Percentiles rank a stretch among this genome's conserved stretches.
Conservation (phyloP, 1,284 basidiomycete genomes). For the Golubevia sp. region DNA sequence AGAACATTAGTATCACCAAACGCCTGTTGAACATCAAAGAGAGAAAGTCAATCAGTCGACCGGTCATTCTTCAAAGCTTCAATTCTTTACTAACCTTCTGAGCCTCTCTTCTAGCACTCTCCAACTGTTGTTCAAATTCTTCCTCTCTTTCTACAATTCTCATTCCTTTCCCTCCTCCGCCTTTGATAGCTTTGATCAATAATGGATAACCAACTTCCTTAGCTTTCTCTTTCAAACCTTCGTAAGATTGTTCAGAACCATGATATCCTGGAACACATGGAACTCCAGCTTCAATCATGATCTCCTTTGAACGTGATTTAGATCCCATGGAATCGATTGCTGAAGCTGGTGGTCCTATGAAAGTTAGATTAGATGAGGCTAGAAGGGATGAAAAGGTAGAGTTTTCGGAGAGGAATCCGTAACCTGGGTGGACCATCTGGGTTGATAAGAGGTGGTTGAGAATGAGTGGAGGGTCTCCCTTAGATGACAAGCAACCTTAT, state of each 20-base stretch:
- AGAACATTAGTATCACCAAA: conserved; percentile 72
- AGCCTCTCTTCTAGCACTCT: conserved; percentile 79
- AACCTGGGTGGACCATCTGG: conserved; percentile 74
- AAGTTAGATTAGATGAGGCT: conserved; percentile 38
- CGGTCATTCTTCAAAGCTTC: not conserved
- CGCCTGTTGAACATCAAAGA: conserved; percentile 33
- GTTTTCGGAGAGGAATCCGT: conserved; percentile 78
- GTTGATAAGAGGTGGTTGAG: not conserved
- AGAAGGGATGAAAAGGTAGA: conserved; percentile 30
- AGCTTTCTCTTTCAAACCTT: conserved; percentile 71
- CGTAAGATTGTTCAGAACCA: conserved; percentile 73
- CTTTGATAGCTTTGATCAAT: conserved; percentile 62
- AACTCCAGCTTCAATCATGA: conserved; percentile 86
- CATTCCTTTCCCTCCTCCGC: conserved; percentile 64
- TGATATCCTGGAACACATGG: conserved; percentile 94
- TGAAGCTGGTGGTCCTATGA: conserved; percentile 59
- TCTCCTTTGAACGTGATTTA: conserved; percentile 73
- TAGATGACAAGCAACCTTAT: no score
- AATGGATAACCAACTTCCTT: conserved; percentile 63
- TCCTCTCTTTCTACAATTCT: conserved; percentile 65
- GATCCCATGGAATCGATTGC: conserved; percentile 76
- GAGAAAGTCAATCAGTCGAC: not conserved
- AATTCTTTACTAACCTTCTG: conserved; percentile 44
- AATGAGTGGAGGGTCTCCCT: no score
- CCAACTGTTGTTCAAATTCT: conserved; percentile 77